Conservation (phyloP, 768 basidiomycete genomes). For the Hemileccinum impolitum region DNA sequence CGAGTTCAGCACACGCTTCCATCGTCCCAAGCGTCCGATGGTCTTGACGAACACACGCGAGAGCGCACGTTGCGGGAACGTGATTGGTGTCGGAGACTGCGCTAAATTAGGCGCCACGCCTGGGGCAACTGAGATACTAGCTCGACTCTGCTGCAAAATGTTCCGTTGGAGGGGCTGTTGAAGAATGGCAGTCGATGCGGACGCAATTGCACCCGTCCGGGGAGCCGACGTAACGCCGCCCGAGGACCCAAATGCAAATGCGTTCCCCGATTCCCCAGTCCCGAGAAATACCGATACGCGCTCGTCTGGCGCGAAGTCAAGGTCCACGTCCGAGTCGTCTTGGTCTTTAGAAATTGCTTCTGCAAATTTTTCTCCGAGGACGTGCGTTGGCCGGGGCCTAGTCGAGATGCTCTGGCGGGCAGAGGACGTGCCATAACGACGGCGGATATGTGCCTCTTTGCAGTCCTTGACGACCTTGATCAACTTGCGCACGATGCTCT, state of each 20-base stretch:
- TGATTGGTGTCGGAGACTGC: slow-evolving; percentile 37
- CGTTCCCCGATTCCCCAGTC: slow-evolving; percentile 41
- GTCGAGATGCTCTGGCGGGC: slow-evolving; percentile 29
- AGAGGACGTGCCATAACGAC: slow-evolving; percentile 28
- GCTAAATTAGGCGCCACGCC: slow-evolving; percentile 13
- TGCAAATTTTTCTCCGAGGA: slow-evolving; percentile 66
- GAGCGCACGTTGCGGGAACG: slow-evolving; percentile 58
- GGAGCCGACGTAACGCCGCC: slow-evolving; percentile 29
- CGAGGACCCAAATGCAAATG: slow-evolving; percentile 35
- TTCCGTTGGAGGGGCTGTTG: slow-evolving; percentile 58
- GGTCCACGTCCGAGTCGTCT: slow-evolving; percentile 70
- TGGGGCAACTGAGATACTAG: slow-evolving; percentile 28
- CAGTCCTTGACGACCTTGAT: slow-evolving; percentile 83
- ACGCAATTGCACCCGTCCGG: slow-evolving; percentile 46
- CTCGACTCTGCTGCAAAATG: slow-evolving; percentile 46
- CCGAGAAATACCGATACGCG: slow-evolving; percentile 37
- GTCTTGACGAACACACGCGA: slow-evolving; percentile 79
- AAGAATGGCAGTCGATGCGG: slow-evolving; percentile 58
- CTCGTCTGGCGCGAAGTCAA: slow-evolving; percentile 67
- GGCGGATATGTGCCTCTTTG: slow-evolving; percentile 59
- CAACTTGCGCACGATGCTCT: slow-evolving; percentile 80
- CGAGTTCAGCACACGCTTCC: slow-evolving; percentile 73
- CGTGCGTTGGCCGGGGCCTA: slow-evolving; percentile 40
- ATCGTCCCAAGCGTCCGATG: slow-evolving; percentile 75
- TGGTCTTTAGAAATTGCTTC: slow-evolving; percentile 47